These are phyloP conservation scores for Tetracladium marchalianum DNA, from an alignment of 495 filamentous ascomycete species.

Conservation along the genomic window DNA sequence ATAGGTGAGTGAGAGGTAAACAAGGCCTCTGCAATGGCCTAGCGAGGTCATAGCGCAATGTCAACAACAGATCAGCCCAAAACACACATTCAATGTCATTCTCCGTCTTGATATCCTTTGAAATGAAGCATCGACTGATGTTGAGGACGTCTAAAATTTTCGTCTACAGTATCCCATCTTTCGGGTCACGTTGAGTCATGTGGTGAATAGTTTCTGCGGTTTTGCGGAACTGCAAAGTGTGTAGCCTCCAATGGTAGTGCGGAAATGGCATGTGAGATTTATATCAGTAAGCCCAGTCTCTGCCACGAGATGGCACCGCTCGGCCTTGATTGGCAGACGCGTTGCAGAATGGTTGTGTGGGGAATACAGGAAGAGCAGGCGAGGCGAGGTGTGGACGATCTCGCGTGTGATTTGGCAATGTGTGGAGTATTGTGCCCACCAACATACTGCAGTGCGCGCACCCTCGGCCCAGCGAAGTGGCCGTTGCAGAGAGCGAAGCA, in stretches of 20 bases:
- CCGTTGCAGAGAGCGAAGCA: too few relatives aligned
- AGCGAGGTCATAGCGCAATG: slow-evolving; percentile 4
- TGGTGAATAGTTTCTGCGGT: slow-evolving; percentile 9
- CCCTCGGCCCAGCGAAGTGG: too few relatives aligned
- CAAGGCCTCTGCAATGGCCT: slow-evolving; percentile 16
- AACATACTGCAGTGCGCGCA: too few relatives aligned
- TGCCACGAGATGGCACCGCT: not conserved
- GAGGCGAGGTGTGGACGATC: too few relatives aligned
- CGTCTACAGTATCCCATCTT: not conserved
- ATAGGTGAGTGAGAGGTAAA: slow-evolving; percentile 15
- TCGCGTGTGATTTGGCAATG: too few relatives aligned
- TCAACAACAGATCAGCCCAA: too few relatives aligned
- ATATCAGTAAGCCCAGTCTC: slow-evolving; percentile 5
- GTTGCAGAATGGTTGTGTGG: slow-evolving; percentile 4
- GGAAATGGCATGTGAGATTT: slow-evolving; percentile 6
- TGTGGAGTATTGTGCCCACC: too few relatives aligned
- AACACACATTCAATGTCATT: too few relatives aligned
- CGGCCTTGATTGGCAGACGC: slow-evolving; percentile 1
- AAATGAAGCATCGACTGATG: not conserved
- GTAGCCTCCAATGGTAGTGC: slow-evolving; percentile 5
- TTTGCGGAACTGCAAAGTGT: not conserved
- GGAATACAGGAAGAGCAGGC: not conserved
- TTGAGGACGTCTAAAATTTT: slow-evolving; percentile 12
- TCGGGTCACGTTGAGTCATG: slow-evolving; percentile 11
- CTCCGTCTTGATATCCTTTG: too few relatives aligned